phyloP scores from a whole-genome alignment of 768 basidiomycete genomes.

The Lentinula aciculospora region DNA sequence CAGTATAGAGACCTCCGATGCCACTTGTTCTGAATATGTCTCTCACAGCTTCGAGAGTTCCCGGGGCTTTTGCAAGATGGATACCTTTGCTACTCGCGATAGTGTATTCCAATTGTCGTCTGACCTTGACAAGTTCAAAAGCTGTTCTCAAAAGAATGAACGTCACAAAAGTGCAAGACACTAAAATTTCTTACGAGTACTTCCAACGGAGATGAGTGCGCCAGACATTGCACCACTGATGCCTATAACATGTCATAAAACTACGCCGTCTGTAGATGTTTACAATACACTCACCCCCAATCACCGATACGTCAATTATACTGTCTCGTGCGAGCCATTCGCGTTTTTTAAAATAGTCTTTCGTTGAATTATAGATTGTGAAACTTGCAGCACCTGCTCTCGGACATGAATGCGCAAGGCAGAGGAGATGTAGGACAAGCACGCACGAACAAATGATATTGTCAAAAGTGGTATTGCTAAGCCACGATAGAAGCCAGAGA shows the following conservation, averaged over 20 bases:
- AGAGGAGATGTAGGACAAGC: slow-evolving; percentile 5
- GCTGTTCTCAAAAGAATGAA: slow-evolving; percentile 31
- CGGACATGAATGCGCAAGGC: slow-evolving; percentile 7
- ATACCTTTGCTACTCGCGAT: slow-evolving; percentile 80
- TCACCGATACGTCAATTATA: slow-evolving; percentile 65
- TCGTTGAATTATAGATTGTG: slow-evolving; percentile 84
- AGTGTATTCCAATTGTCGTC: slow-evolving; percentile 86
- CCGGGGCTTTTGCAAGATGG: slow-evolving; percentile 68
- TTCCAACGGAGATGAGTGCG: slow-evolving; percentile 82
- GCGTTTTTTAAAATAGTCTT: slow-evolving; percentile 61
- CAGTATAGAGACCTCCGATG: slow-evolving; percentile 67
- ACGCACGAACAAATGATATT: slow-evolving; percentile 94
- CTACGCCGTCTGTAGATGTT: not conserved
- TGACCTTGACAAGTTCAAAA: slow-evolving; percentile 95
- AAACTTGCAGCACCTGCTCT: slow-evolving; percentile 79
- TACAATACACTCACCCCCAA: slow-evolving; percentile 32
- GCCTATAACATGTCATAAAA: slow-evolving; percentile 22
- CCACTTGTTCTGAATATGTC: slow-evolving; percentile 70
- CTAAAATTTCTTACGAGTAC: slow-evolving; percentile 60
- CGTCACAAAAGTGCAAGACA: slow-evolving; percentile 17
- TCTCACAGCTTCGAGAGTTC: slow-evolving; percentile 70
- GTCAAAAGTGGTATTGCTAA: slow-evolving; percentile 91
- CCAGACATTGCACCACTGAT: slow-evolving; percentile 87
- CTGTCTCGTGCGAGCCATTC: slow-evolving; percentile 53
- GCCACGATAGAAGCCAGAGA: slow-evolving; percentile 86